A percentile compares a stretch with the other conserved stretches of the same genome.
These are phyloP conservation scores for Sporothrix brunneoviolacea DNA, from an alignment of 2,329 filamentous ascomycete species.

Conservation along the genomic window DNA sequence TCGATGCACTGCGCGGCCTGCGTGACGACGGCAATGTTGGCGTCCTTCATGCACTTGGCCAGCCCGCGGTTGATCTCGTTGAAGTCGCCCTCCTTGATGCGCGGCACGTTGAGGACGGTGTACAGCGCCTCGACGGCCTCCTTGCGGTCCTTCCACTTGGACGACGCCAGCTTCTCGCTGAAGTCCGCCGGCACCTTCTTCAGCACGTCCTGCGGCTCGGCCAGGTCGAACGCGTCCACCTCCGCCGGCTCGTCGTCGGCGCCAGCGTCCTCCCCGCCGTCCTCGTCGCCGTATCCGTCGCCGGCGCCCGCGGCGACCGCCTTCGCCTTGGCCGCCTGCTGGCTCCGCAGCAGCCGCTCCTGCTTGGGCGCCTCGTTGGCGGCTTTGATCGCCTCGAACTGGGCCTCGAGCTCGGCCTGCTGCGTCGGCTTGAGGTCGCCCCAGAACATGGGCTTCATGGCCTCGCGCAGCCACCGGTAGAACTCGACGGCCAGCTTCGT, in stretches of 20 bases:
- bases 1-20: conserved; percentile 92
- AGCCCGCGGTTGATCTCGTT: conserved; percentile 75
- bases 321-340: conserved; percentile 74
- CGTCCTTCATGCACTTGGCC: conserved; percentile 98
- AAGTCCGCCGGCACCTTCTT: conserved; percentile 78
- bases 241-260: conserved; percentile 59
- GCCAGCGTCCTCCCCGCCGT: conserved; percentile 52
- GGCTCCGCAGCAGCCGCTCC: conserved; percentile 77
- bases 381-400: conserved; percentile 89
- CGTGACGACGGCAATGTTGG: conserved; percentile 90
- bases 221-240: conserved; percentile 73
- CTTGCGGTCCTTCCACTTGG: conserved; percentile 98
- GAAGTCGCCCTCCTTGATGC: conserved; percentile 87
- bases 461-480: conserved; percentile 93
- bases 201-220: conserved; percentile 80
- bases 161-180: conserved; percentile 73
- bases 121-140: conserved; percentile 82
- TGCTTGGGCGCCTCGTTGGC: conserved; percentile 74
- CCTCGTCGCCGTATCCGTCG: conserved; percentile 52
- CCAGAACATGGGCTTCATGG: conserved; percentile 99
- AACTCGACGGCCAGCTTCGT: conserved; percentile 88
- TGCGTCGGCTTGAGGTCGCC: conserved; percentile 90
- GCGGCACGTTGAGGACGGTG: conserved; percentile 70
- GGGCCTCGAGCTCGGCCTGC: conserved; percentile 84
- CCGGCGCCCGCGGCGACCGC: conserved; percentile 57